phyloP scores from a whole-genome alignment of 805 yeast genomes.

The Pachysolen tannophilus region DNA sequence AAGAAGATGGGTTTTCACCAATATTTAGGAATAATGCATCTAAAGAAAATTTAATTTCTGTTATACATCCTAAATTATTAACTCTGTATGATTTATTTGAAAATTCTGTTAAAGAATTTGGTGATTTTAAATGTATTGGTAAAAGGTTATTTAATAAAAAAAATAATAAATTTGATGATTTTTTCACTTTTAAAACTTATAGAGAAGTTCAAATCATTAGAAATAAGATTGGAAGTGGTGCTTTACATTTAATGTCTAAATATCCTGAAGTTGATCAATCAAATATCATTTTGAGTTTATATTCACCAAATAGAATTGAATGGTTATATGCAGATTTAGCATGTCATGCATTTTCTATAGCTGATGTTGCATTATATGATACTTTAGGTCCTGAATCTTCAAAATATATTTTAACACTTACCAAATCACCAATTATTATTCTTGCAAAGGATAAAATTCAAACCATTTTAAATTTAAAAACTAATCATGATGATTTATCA shows the following conservation, averaged over 20 bases:
- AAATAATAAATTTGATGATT: constrained; percentile 28
- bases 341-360: constrained; percentile 45
- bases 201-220: constrained; percentile 33
- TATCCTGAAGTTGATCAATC: constrained; percentile 10
- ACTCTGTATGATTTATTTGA: constrained; percentile 31
- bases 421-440: constrained; percentile 52
- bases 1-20: constrained; percentile 5
- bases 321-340: constrained; percentile 71
- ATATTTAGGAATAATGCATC: constrained; percentile 3
- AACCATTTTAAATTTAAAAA: constrained; percentile 35
- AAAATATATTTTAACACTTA: constrained; percentile 50
- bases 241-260: constrained; percentile 30
- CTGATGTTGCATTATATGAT: constrained; percentile 50
- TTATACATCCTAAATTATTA: constrained; percentile 26
- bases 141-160: constrained; percentile 24
- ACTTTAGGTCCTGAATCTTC: constrained; percentile 55
- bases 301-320: constrained; percentile 53
- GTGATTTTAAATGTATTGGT: constrained; percentile 28
- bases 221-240: constrained; percentile 47
- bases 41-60: neutral
- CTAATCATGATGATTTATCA: constrained; percentile 10
- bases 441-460: constrained; percentile 44
- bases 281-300: constrained; percentile 45
- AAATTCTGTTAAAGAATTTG: constrained; percentile 17
- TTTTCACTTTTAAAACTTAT: constrained; percentile 37